These are phyloP conservation scores for Durio zibethinus DNA, from an alignment of 345 rosid species.

Conservation along the genomic window DNA sequence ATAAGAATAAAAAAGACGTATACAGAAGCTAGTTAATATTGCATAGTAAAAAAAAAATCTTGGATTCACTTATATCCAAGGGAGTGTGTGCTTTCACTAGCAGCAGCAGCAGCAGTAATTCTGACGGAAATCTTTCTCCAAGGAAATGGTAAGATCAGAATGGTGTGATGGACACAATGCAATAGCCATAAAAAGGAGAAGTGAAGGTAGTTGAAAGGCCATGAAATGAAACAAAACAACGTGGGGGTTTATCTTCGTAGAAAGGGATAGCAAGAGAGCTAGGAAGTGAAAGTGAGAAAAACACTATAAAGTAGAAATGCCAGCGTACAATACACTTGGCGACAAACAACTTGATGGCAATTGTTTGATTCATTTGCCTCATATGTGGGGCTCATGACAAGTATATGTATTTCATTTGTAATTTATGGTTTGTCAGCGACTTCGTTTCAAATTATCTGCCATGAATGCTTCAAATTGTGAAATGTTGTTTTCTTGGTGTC, in stretches of 20 bases:
- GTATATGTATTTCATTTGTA: background rate
- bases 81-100: background rate
- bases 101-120: background rate
- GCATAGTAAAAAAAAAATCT: background rate
- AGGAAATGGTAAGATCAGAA: background rate
- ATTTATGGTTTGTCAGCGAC: background rate
- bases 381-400: constrained; percentile 4
- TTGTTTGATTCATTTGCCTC: background rate
- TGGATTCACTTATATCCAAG: background rate
- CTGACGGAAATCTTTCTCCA: background rate
- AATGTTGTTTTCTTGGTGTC: background rate
- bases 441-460: background rate
- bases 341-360: background rate
- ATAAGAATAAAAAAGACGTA: background rate
- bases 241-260: background rate
- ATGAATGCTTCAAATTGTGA: background rate
- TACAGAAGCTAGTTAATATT: background rate
- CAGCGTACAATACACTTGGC: background rate
- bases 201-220: constrained; percentile 10
- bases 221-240: background rate
- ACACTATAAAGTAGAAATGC: background rate
- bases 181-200: too few species aligned
- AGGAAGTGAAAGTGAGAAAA: background rate
- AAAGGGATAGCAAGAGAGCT: background rate
- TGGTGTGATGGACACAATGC: too few species aligned